Base-by-base conservation (phyloP, 306 rosid genomes). In the Glycyrrhiza uralensis region DNA sequence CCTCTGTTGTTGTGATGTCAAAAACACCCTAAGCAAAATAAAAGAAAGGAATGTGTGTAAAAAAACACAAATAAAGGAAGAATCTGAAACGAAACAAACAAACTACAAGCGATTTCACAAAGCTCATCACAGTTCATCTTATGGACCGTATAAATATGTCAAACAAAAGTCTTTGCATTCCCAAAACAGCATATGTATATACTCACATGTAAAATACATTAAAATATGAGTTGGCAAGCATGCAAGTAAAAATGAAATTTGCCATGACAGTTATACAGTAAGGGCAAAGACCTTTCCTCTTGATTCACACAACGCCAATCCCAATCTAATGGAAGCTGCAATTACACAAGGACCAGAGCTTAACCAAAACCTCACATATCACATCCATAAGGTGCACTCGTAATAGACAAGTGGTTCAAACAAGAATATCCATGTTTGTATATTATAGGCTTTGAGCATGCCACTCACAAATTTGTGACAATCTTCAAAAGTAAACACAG, bases 1-100 rank as follows among this genome's bases (percentile, higher is more conserved):
- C 97, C 84, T 90, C 97, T 30, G 98, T 87, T 54, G 98, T 93
- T 66, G 96, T 90, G 77, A 93, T 80, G 70, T 93, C 98, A 79
- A 90, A 50, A 46, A 89, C 94, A 65, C 92, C 94, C 97, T 89
- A 68, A 61, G 44, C 52, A 80, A 77, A 74, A 68, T 55, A 47
- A 76, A 55, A 42, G 59, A 49, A 66, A 71, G 63, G 28, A 42
- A 22, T 57, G 15, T 7, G 29, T 13, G 15, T 70, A 36, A 76
- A 56, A 42, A 74, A 30, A 61, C 9, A 17, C 3, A 33, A 59
- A 74, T 26, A 59, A 72, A 69, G 76, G 61, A 47, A 69, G 64
- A 46, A 64, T 69, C 39, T 41, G 66, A 56, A 72, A 49, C 15
- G 1, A 72, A 73, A 54, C 58, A 50, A 58, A 66, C 23, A 68